Base-by-base conservation (phyloP, 495 filamentous ascomycete genomes). In the Xylaria longipes region DNA sequence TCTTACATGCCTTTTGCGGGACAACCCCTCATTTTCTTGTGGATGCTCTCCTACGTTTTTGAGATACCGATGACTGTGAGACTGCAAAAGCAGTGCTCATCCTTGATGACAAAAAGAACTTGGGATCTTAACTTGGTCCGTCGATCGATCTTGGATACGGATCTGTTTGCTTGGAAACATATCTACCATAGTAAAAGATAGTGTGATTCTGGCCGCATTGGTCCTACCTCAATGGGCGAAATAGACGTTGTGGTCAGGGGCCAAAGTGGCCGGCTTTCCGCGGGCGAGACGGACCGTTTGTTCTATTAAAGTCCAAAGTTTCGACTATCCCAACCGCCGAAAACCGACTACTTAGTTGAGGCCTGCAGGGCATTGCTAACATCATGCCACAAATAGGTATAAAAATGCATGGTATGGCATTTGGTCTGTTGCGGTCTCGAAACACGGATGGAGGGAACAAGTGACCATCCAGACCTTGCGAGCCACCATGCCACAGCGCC, bases 21-120 rank as follows among this genome's bases (percentile, higher is more conserved):
- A 70, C 46, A 70, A 70, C 68, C 68, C 68, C 68, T 70, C 68
- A 70, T 54, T 64, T 54, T 27, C 41, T 15, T 48, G 65, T 54
- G 65, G 65, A 67, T 67, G 31, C 27, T 27, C 35, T 31, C 20
- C 41, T 9, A 37, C 20, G 9, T 39, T 67, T 37, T 35, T 22
- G 29, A 12, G 45, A 27, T 31, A 37, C 25, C 17, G 62, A 48
- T 35, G 27, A 31, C 45, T 37, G 27, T 25, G 45, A 52, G 31
- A 29, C 27, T 65, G 46, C 2, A 39, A 35, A 50, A n/a, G n/a
- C 17, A 15, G 20, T n/a, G 15, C 27, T 31, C 12, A 27, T 17
- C 25, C 27, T 65, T 35, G 43, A 35, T 29, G 46, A 8, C 14
- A 29, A 56, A 67, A 56, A 48, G 22, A 41, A 67, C 31, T n/a